Percentiles rank a stretch among this genome's conserved stretches.
phyloP scores from a whole-genome alignment of 495 filamentous ascomycete species.

The Margaritispora aquatica region DNA sequence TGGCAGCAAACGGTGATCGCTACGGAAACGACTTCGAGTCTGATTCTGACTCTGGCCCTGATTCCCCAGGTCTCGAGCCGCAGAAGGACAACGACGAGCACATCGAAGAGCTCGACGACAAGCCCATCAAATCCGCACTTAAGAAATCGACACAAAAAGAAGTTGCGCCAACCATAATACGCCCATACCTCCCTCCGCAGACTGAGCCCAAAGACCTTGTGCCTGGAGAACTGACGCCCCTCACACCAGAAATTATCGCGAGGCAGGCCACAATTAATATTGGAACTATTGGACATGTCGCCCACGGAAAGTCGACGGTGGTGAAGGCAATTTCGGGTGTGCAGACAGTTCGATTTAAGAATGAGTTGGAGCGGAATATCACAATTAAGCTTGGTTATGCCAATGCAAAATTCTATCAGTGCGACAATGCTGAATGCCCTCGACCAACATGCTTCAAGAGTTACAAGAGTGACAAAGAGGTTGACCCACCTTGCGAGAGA shows the following conservation, averaged over 20 bases:
- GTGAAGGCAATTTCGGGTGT: slow-evolving; percentile 99
- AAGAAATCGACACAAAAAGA: slow-evolving; percentile 38
- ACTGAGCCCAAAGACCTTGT: slow-evolving; percentile 84
- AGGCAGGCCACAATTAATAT: slow-evolving; percentile 99
- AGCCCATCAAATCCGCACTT: slow-evolving; percentile 28
- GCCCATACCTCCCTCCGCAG: slow-evolving; percentile 70
- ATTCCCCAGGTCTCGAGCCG: slow-evolving; percentile 19
- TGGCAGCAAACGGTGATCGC: slow-evolving; percentile 41
- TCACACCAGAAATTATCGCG: slow-evolving; percentile 93
- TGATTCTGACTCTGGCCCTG: slow-evolving; percentile 32
- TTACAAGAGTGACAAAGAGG: slow-evolving; percentile 97
- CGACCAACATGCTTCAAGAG: slow-evolving; percentile 93
- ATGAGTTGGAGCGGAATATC: slow-evolving; percentile 96
- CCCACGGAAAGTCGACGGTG: slow-evolving; percentile 96
- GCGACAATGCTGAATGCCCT: slow-evolving; percentile 84
- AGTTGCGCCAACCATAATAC: slow-evolving; percentile 32
- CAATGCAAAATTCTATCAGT: slow-evolving; percentile 99
- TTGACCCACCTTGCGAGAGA: slow-evolving; percentile 90
- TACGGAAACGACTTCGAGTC: slow-evolving; percentile 44
- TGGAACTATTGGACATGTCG: slow-evolving; percentile 97
- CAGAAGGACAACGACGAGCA: slow-evolving; percentile 22
- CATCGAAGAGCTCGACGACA: slow-evolving; percentile 20
- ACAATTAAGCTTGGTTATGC: slow-evolving; percentile 99
- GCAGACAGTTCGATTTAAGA: slow-evolving; percentile 99
- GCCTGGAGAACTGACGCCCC: slow-evolving; percentile 66